Conservation (phyloP, 2,329 filamentous ascomycete species). For the Knoxdaviesia proteae region DNA sequence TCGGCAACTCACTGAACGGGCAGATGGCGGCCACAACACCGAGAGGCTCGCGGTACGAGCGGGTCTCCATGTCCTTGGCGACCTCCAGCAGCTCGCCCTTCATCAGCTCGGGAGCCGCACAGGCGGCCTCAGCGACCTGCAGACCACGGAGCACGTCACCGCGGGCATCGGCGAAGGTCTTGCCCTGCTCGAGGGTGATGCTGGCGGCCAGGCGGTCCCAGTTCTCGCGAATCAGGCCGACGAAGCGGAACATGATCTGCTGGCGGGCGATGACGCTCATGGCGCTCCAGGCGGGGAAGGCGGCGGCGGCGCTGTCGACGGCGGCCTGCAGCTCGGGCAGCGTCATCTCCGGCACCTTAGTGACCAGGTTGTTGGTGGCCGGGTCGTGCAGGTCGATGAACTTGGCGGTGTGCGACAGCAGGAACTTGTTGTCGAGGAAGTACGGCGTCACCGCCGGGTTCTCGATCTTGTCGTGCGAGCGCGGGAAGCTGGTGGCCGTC, state of each 20-base stretch:
- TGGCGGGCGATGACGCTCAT: constrained; percentile 56
- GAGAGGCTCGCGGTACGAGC: constrained; percentile 62
- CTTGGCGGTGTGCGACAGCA: constrained; percentile 42
- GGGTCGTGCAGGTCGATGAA: constrained; percentile 70
- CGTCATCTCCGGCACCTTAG: constrained; percentile 64
- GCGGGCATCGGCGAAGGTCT: constrained; percentile 66
- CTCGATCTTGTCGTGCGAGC: constrained; percentile 48
- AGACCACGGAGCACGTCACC: constrained; percentile 66
- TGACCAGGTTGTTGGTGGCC: constrained; percentile 70
- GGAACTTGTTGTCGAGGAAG: constrained; percentile 66
- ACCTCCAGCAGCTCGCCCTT: constrained; percentile 73
- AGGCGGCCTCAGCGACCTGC: constrained; percentile 69
- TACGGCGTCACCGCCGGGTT: constrained; percentile 52
- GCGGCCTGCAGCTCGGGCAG: constrained; percentile 55
- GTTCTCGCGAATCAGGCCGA: constrained; percentile 59
- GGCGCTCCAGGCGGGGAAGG: constrained; percentile 52
- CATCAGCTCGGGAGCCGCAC: constrained; percentile 60
- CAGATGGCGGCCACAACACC: constrained; percentile 70
- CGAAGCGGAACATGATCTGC: constrained; percentile 77
- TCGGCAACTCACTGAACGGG: constrained; percentile 50
- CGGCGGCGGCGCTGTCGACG: constrained; percentile 54
- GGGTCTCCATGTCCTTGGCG: constrained; percentile 75
- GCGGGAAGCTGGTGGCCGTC: constrained; percentile 42
- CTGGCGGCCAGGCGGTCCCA: constrained; percentile 70
- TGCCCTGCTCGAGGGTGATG: constrained; percentile 75